Evolutionary conservation across 1,284 basidiomycete genomes (phyloP).

Genomic region (Naganishia sp.): DNA sequence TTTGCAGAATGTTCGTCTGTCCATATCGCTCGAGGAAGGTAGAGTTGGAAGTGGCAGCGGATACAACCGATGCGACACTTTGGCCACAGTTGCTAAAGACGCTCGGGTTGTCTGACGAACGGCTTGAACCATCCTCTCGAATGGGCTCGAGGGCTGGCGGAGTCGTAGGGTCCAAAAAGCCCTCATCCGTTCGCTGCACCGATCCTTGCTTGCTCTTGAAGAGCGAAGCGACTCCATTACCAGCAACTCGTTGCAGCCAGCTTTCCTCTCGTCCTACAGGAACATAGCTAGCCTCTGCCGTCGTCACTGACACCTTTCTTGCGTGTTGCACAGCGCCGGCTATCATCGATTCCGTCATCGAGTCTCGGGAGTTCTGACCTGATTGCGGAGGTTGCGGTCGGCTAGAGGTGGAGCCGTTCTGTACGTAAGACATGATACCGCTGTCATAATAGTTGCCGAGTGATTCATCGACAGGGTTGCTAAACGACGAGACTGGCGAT

Average conservation of each 20-base stretch:
- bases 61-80: slow-evolving; percentile 24
- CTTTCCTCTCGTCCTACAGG: slow-evolving; percentile 43
- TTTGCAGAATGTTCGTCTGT: slow-evolving; percentile 27
- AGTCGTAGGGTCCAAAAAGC: slow-evolving; percentile 46
- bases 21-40: slow-evolving; percentile 14
- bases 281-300: slow-evolving; percentile 34
- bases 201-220: slow-evolving; percentile 5
- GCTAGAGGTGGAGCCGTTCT: slow-evolving; percentile 35
- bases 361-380: slow-evolving; percentile 32
- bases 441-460: slow-evolving; percentile 31
- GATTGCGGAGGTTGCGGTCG: slow-evolving; percentile 30
- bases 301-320: slow-evolving; percentile 37
- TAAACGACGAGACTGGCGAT: slow-evolving; percentile 33
- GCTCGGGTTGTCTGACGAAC: neutral
- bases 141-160: slow-evolving; percentile 46
- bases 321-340: slow-evolving; percentile 37
- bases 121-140: slow-evolving; percentile 13
- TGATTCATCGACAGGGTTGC: slow-evolving; percentile 38
- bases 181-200: slow-evolving; percentile 23
- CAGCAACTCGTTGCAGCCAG: slow-evolving; percentile 44
- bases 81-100: slow-evolving; percentile 6
- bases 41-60: slow-evolving; percentile 17
- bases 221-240: neutral
- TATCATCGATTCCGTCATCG: slow-evolving; percentile 27
- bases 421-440: slow-evolving; percentile 23